Evolutionary conservation across 345 rosid genomes (phyloP).

Genomic region (Xanthoceras sorbifolium): DNA sequence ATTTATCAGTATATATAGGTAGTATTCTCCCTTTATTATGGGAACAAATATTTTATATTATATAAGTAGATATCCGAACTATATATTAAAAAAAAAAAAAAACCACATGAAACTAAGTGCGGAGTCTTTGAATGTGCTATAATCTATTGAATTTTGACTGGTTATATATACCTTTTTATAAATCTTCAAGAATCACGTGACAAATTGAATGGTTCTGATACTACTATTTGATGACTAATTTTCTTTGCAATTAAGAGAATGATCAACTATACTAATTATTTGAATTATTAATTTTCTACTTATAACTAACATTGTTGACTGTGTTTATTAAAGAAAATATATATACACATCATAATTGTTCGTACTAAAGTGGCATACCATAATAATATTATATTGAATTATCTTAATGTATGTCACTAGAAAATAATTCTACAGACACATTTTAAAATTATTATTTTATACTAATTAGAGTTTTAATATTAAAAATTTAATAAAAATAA

Average conservation of each 20-base stretch:
- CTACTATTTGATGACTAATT: background rate
- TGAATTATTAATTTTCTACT: background rate
- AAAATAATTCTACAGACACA: too few species aligned
- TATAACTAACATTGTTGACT: background rate
- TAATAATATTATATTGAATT: too few species aligned
- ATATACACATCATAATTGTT: background rate
- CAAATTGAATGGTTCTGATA: background rate
- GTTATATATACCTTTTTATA: background rate
- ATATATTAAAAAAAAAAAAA: background rate
- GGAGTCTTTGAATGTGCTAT: constrained; percentile 21
- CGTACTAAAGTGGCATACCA: background rate
- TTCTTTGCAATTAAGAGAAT: background rate
- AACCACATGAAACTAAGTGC: background rate
- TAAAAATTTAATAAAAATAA: too few species aligned
- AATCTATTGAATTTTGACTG: background rate
- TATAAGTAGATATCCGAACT: too few species aligned
- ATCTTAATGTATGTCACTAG: too few species aligned
- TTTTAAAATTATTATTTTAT: too few species aligned
- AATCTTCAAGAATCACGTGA: constrained; percentile 20
- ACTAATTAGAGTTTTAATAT: too few species aligned
- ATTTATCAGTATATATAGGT: too few species aligned
- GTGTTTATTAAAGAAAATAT: background rate
- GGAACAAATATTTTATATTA: too few species aligned
- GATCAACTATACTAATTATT: background rate
- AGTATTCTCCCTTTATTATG: too few species aligned